Base-by-base conservation (phyloP, 208 protist species). In the Leishmania aethiopica region DNA sequence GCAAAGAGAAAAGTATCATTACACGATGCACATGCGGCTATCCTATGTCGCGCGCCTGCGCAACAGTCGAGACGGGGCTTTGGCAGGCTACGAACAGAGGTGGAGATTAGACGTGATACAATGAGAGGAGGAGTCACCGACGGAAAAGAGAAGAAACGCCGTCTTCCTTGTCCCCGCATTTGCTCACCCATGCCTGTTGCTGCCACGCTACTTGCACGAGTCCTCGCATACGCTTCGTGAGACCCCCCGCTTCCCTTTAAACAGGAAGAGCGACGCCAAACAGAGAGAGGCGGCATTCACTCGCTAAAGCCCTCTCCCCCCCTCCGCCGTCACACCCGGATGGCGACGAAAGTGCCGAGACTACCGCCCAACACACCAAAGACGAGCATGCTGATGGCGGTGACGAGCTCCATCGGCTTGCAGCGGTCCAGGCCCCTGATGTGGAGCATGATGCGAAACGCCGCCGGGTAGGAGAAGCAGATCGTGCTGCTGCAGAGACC, bases 381-480 rank as follows among this genome's bases (percentile, higher is more conserved):
- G 28, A 77, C 17, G n/a, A 96, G 80, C 91, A 96, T 94, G 28
- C 75, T 57, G 13, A 82, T 40, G 19, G 86, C 84, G 47, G 90
- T 17, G 0, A 72, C 74, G 2, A 83, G 67, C 53, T 95, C 90
- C 17, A 77, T 59, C 15, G 73, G 77, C 37, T 78, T 83, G 81
- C 77, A 92, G 67, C 78, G 80, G n/a, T 84, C 78, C 11, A 94
- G 64, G 5, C 91, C 86, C 0, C 70, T 69, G 35, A 57, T 57
- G 83, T 96, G 85, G 37, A 96, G 88, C 67, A 86, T 83, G 40
- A 81, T 79, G 45, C 93, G 89, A 59, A 94, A 96, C 13, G 92
- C 75, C 2, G 90, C 93, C 17, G 93, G 93, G 62, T 86, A 90
- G 40, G 86, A 90, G 75, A 94, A 94, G 86, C 93, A 96, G 76